These are phyloP conservation scores for Sungouiozyma ichnusensis DNA, from an alignment of 805 yeast species.

Conservation along the genomic window DNA sequence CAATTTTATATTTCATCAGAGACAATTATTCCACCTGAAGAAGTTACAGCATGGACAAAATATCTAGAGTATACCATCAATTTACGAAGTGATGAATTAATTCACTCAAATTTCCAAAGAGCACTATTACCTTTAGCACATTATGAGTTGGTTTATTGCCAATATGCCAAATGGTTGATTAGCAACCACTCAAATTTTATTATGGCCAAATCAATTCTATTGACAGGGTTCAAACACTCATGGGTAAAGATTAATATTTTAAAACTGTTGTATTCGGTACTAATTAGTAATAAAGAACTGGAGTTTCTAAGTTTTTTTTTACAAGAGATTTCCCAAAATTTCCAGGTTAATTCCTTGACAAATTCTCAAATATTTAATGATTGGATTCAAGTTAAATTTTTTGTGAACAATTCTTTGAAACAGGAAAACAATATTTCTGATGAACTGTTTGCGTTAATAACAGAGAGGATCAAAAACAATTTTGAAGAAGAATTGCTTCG, in stretches of 20 bases:
- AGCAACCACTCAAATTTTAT: conserved; percentile 12
- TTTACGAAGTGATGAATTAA: conserved; percentile 12
- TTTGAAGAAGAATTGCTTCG: conserved; percentile 12
- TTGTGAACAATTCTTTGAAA: conserved; percentile 7
- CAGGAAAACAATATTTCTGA: conserved; percentile 13
- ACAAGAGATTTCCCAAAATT: conserved; percentile 8
- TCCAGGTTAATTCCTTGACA: conserved; percentile 14
- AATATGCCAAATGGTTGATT: conserved; percentile 25
- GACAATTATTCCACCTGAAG: conserved; percentile 14
- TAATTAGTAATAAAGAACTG: conserved; percentile 15
- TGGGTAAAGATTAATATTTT: conserved; percentile 17
- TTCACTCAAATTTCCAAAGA: conserved; percentile 25
- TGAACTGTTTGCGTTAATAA: conserved; percentile 6
- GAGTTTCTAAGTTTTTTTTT: conserved; percentile 10
- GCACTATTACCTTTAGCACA: conserved; percentile 24
- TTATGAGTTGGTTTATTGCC: conserved; percentile 24
- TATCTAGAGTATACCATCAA: conserved; percentile 23
- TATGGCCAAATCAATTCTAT: conserved; percentile 17
- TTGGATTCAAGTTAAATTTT: conserved; percentile 19
- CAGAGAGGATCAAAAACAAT: conserved; percentile 13
- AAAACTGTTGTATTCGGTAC: conserved; percentile 13
- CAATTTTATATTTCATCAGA: conserved; percentile 23
- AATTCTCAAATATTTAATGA: conserved; percentile 26
- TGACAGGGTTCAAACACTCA: conserved; percentile 14
- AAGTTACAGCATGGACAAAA: conserved; percentile 20